Conservation (phyloP, 768 basidiomycete genomes). For the Agaricus subrufescens region DNA sequence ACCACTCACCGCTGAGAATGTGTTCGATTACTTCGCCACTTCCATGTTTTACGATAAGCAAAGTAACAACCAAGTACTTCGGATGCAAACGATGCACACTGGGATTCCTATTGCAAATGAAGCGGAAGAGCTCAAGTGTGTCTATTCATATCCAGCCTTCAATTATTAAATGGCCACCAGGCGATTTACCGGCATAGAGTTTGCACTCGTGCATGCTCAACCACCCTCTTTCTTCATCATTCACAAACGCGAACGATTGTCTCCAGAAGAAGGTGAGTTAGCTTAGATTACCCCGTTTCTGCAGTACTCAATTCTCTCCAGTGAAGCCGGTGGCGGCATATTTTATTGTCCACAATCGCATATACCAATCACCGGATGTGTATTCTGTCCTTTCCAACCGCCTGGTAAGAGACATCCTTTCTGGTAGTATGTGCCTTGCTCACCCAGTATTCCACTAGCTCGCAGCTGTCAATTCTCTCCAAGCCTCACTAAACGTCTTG, state of each 20-base stretch:
- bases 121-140: conserved; percentile 81
- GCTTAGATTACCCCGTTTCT: not conserved
- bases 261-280: conserved; percentile 75
- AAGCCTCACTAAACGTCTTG: conserved; percentile 72
- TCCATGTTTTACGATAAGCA: conserved; percentile 96
- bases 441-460: conserved; percentile 36
- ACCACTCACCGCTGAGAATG: conserved; percentile 69
- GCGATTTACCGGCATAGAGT: conserved; percentile 85
- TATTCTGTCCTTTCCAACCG: conserved; percentile 83
- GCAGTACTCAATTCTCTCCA: conserved; percentile 23
- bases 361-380: conserved; percentile 84
- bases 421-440: not conserved
- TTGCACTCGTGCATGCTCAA: conserved; percentile 74
- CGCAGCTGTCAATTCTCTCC: conserved; percentile 64
- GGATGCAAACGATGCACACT: conserved; percentile 91
- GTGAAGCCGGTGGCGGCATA: conserved; percentile 78
- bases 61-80: conserved; percentile 86
- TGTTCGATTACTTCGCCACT: conserved; percentile 85
- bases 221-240: conserved; percentile 85
- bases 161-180: conserved; percentile 31
- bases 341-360: conserved; percentile 85
- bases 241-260: conserved; percentile 82
- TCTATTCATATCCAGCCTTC: conserved; percentile 1
- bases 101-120: conserved; percentile 76
- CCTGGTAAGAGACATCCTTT: conserved; percentile 43